Evolutionary conservation across 352 stramenopile genomes (phyloP), one percentile per base, ranked within the genome.

Genomic region (Phytophthora megakarya): DNA sequence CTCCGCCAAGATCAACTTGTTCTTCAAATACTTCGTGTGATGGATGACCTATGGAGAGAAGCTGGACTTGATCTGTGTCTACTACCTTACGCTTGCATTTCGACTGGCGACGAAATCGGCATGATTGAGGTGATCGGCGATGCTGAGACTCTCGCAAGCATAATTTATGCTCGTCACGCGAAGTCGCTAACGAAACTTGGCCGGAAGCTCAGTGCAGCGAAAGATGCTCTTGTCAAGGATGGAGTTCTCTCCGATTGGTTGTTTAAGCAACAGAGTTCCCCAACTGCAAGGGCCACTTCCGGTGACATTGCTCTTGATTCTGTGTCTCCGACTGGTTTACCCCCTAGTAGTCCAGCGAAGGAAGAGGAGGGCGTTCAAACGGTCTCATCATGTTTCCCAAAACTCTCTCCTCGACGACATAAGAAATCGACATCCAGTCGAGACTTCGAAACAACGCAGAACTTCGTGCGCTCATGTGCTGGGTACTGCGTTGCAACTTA

Each of bases 401-500:
- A 87, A 9, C n/a, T n/a, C n/a, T 90, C 79, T 11, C 74, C 84
- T 47, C 43, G 61, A 21, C 45, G 77, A 2, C 71, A 61, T 11
- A 61, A 62, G 35, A 83, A 84, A 49, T 73, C 60, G 30, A 45
- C 42, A 39, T 56, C 32, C 21, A 64, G 11, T 22, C 49, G 51
- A 54, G 78, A 90, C 25, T 44, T 73, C 6, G 85, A 90, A 21
- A 75, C 81, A 2, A 89, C 80, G n/a, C 65, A 96, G 19, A 97
- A 91, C 51, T 98, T 98, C 62, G 75, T 95, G 7, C 76, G 81
- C 1, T 97, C 86, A 5, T 96, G 85, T 22, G 93, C 93, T 12
- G 93, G 89, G 8, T 98, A 98, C 72, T 97, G 90, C 52, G 93
- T 98, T 2, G 91, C 93, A 10, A 98, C 92, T 15, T 98, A 97